Base-by-base conservation (phyloP, 1,139 yeast species). In the Keqinozyma sinolaborantium region DNA sequence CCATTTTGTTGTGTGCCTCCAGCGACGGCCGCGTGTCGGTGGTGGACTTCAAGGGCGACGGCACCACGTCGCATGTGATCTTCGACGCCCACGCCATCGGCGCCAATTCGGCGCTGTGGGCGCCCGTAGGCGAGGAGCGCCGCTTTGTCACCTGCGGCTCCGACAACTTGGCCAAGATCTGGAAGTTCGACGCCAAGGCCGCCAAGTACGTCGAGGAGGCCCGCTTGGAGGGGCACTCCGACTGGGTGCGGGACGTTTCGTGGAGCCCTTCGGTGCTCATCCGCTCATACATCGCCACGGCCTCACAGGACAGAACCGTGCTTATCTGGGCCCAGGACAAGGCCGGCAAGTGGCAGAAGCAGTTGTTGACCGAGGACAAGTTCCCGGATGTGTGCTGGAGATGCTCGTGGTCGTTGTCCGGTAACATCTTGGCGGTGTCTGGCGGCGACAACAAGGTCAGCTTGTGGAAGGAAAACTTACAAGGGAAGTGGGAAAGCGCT, bases 341-440 rank as follows among this genome's bases (percentile, higher is more conserved):
- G 36, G 66, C 69, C 30, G 84, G 81, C 3, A 70, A 70, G 38
- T 94, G 98, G 99, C 80, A 80, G 57, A 84, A 83, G 58, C 82
- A 79, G 44, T 64, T 73, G 28, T 72, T 94, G 53, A 78, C 82
- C 31, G 74, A 75, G 23, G 95, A 86, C 31, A 83, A 79, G 53
- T 92, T 92, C 71, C 94, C 96, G 12, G 98, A 92, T 53, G 97
- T 90, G 23, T 87, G 95, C 48, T 94, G 98, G 98, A 82, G 97
- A 59, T 95, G 95, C 35, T 83, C 95, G 45, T 92, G 98, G 98
- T 87, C 97, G 14, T 73, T 88, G 47, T 82, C 95, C 28, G 99
- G 99, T 33, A 92, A 92, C 56, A 83, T 94, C 28, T 75, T 92
- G 51, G 99, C 99, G 4, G 87, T 92, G 27, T 80, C 94, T 33